These are phyloP conservation scores for Hypoxylon sp. DNA, from an alignment of 2,329 filamentous ascomycete genomes.

Conservation along the genomic window DNA sequence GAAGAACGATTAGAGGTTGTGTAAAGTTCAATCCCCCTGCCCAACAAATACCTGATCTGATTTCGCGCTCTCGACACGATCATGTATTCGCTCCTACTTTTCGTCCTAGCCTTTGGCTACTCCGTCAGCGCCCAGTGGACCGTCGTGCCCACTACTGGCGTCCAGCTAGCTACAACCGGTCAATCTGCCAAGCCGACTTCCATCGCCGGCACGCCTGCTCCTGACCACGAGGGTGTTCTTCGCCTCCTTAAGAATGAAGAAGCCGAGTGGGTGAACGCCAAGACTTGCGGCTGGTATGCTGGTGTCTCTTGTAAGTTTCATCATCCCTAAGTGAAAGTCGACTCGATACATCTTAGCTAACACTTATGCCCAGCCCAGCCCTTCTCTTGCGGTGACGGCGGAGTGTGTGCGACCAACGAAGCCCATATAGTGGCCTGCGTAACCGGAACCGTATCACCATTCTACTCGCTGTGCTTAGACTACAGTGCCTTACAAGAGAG, in stretches of 20 bases:
- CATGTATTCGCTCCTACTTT: slow-evolving; percentile 42
- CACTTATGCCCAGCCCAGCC: slow-evolving; percentile 43
- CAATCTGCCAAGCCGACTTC: slow-evolving; percentile 43
- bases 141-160: too few species aligned
- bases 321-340: not conserved
- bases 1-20: slow-evolving; percentile 23
- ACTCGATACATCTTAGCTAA: slow-evolving; percentile 10
- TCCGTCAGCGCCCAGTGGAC: slow-evolving; percentile 40
- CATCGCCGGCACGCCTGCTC: slow-evolving; percentile 39
- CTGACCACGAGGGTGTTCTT: slow-evolving; percentile 39
- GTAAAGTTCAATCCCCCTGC: not conserved
- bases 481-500: slow-evolving; percentile 51
- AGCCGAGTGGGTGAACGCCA: slow-evolving; percentile 46
- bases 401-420: slow-evolving; percentile 52
- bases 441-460: slow-evolving; percentile 49
- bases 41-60: not conserved
- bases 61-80: not conserved
- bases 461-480: slow-evolving; percentile 56
- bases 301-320: slow-evolving; percentile 49
- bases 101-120: slow-evolving; percentile 35
- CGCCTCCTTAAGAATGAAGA: slow-evolving; percentile 37
- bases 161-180: too few species aligned
- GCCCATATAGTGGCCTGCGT: slow-evolving; percentile 55
- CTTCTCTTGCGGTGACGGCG: slow-evolving; percentile 42
- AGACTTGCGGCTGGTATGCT: slow-evolving; percentile 51